Evolutionary conservation across 2,329 filamentous ascomycete genomes (phyloP).

Genomic region (Penicillium sp.): DNA sequence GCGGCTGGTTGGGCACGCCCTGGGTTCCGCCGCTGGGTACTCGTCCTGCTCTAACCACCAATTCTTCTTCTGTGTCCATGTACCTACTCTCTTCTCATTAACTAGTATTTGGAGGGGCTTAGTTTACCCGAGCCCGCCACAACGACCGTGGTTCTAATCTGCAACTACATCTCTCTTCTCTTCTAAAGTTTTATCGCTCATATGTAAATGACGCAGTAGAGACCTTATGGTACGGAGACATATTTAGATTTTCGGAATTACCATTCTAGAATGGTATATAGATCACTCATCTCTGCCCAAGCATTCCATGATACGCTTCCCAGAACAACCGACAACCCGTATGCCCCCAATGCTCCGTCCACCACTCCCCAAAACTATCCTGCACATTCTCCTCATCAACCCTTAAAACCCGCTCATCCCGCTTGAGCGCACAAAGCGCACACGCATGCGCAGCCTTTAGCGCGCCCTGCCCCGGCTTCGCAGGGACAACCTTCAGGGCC

Average conservation of each 20-base stretch:
- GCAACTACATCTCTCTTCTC: not conserved
- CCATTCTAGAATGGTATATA: not conserved
- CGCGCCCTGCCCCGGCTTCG: constrained; percentile 66
- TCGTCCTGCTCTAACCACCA: constrained; percentile 10
- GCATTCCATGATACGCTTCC: constrained; percentile 71
- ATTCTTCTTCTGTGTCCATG: constrained; percentile 17
- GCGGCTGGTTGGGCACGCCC: constrained; percentile 11
- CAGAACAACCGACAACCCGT: constrained; percentile 82
- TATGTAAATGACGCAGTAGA: not conserved
- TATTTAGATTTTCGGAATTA: not conserved
- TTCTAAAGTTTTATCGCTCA: not conserved
- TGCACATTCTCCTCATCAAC: constrained; percentile 73
- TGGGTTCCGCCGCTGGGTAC: constrained; percentile 10
- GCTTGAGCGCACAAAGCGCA: constrained; percentile 82
- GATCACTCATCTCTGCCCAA: constrained; percentile 65
- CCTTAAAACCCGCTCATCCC: constrained; percentile 79
- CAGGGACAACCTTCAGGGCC: constrained; percentile 60
- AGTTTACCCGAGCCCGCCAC: not conserved
- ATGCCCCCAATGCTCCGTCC: constrained; percentile 88
- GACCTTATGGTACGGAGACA: no score
- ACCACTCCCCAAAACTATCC: constrained; percentile 96
- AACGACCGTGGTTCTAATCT: constrained; percentile 1
- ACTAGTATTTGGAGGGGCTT: constrained; percentile 15
- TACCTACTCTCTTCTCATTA: constrained; percentile 27
- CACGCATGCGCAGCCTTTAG: constrained; percentile 76